Base-by-base conservation (phyloP, 257 asterid genomes). In the Primulina eburnea region DNA sequence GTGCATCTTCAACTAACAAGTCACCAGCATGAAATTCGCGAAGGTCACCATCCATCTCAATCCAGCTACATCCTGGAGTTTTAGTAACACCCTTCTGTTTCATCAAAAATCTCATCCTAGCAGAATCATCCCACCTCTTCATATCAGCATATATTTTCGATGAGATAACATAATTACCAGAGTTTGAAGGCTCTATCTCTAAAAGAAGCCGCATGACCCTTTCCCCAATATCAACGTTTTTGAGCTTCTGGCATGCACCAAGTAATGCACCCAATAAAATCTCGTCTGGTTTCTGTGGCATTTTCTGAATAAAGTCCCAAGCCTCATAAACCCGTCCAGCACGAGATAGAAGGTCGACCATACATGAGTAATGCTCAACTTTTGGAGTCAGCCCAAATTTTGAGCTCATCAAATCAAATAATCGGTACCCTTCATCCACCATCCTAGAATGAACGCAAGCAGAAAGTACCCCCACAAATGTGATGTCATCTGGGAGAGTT, bases 21-120 rank as follows among this genome's bases (percentile, higher is more conserved):
- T 82, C 87, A 28, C 96, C 85, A 58, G 97, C 95, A 73, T 83
- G 96, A 84, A 92, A 90, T 77, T 88, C 95, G 16, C 74, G 82
- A 67, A 87, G 86, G 17, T 75, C 81, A 66, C 93, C 83, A 16
- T 80, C 90, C 83, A 81, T 83, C 85, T 88, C 96, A 65, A 90
- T 77, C 96, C 95, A 92, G 78, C 97, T 92, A 81, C 98, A 90
- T 61, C 96, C 95, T 2, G 97, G 98, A 59, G 88, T 87, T 80
- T 92, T 92, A 7, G 77, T 74, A 37, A 92, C 89, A 62, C 97
- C 92, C 64, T 87, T 90, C 40, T 87, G 78, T 79, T 76, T 86
- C 98, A 90, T 92, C 62, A 88, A 69, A 43, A 74, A 30, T 80
- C 92, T 81, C 90, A 93, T 79, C 80, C 79, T 88, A 50, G 95